phyloP scores from a whole-genome alignment of 495 filamentous ascomycete species.

The Hypoxylon crocopeplum region DNA sequence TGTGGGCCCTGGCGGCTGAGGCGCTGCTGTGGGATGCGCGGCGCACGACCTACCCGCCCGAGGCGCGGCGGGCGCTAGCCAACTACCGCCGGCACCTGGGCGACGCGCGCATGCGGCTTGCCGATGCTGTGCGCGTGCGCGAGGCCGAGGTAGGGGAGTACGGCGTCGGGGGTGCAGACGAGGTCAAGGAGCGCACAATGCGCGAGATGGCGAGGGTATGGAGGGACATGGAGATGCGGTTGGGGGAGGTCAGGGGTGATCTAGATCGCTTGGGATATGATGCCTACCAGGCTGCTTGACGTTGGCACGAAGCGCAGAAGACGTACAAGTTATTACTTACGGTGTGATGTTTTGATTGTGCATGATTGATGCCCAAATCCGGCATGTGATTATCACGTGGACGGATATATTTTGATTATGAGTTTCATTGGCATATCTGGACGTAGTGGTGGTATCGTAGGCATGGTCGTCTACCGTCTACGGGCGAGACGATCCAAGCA shows the following conservation, averaged over 20 bases:
- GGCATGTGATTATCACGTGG: too few species aligned
- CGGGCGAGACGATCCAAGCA: too few species aligned
- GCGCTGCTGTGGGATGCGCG: slow-evolving; percentile 38
- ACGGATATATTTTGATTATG: too few species aligned
- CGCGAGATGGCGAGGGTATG: slow-evolving; percentile 68
- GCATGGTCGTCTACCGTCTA: too few species aligned
- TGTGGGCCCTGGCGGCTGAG: slow-evolving; percentile 48
- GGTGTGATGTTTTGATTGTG: too few species aligned
- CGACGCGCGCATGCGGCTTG: slow-evolving; percentile 56
- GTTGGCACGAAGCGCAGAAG: too few species aligned
- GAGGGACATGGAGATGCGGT: slow-evolving; percentile 57
- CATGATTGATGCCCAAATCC: too few species aligned
- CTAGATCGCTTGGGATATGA: slow-evolving; percentile 57
- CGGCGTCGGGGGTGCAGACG: slow-evolving; percentile 45
- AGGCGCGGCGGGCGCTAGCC: slow-evolving; percentile 61
- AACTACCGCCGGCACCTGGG: slow-evolving; percentile 62
- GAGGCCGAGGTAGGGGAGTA: slow-evolving; percentile 61
- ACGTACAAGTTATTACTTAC: too few species aligned
- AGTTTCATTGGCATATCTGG: too few species aligned
- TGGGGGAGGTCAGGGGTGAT: slow-evolving; percentile 63
- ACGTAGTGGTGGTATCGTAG: too few species aligned
- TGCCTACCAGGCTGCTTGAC: too few species aligned
- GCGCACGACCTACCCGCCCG: slow-evolving; percentile 61
- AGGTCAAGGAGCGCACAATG: slow-evolving; percentile 55
- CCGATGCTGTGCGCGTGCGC: slow-evolving; percentile 52